phyloP scores from a whole-genome alignment of 2,329 filamentous ascomycete species.

The Penicillium oxalicum region DNA sequence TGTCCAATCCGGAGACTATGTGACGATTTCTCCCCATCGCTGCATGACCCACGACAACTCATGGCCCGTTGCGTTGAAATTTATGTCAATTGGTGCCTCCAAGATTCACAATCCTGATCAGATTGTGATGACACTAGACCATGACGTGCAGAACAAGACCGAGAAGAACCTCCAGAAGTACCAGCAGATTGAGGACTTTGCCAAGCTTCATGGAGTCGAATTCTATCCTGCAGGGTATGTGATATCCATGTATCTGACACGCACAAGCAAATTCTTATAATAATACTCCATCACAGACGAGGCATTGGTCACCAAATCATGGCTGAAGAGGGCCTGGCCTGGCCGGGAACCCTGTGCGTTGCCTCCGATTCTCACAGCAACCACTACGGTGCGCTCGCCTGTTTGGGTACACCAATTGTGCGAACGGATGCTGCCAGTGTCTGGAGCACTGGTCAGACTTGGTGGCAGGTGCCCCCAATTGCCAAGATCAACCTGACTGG shows the following conservation, averaged over 20 bases:
- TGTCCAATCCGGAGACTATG: constrained; percentile 76
- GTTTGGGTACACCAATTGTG: constrained; percentile 74
- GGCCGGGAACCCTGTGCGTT: constrained; percentile 78
- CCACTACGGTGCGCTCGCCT: constrained; percentile 75
- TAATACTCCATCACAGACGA: constrained; percentile 33
- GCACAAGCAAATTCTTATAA: neutral
- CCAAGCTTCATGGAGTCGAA: constrained; percentile 65
- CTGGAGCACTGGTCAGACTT: constrained; percentile 75
- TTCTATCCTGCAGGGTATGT: constrained; percentile 62
- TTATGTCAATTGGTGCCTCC: constrained; percentile 74
- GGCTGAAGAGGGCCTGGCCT: constrained; percentile 75
- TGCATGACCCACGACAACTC: constrained; percentile 88
- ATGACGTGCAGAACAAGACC: constrained; percentile 79
- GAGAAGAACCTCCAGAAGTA: constrained; percentile 81
- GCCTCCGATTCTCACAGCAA: constrained; percentile 67
- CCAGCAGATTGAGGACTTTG: constrained; percentile 72
- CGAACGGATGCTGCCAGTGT: constrained; percentile 81
- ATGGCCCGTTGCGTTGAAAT: constrained; percentile 69
- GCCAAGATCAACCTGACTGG: constrained; percentile 75
- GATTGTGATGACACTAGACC: constrained; percentile 77
- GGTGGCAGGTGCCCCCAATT: constrained; percentile 84
- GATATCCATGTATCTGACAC: neutral
- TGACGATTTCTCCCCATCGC: constrained; percentile 63
- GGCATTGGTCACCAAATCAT: constrained; percentile 78
- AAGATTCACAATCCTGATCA: constrained; percentile 66